Conservation (phyloP, 179 eudicot genomes). For the Spergularia azorica region DNA sequence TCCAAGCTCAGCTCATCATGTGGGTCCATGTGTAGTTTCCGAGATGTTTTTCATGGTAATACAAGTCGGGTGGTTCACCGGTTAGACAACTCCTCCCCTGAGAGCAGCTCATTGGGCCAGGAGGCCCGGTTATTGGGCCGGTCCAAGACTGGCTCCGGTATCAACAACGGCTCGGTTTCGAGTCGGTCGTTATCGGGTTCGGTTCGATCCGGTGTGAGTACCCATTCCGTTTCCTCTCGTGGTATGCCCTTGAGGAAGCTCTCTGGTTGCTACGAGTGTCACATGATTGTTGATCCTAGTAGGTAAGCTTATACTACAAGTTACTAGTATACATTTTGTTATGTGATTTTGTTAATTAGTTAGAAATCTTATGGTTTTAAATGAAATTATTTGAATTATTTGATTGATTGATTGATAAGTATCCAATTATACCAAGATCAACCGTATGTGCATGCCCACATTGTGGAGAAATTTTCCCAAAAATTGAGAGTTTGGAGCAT, state of each 20-base stretch:
- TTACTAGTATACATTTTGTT: not conserved
- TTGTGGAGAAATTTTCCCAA: constrained; percentile 92
- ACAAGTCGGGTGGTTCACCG: constrained; percentile 68
- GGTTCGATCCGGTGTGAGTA: constrained; percentile 37
- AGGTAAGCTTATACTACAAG: constrained; percentile 40
- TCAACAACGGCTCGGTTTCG: constrained; percentile 26
- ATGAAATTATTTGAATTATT: not conserved
- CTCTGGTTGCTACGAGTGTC: constrained; percentile 94
- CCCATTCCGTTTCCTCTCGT: constrained; percentile 43
- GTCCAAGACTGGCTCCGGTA: constrained; percentile 18
- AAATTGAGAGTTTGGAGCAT: constrained; percentile 81
- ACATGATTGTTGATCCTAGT: constrained; percentile 75
- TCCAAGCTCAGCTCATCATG: constrained; percentile 45
- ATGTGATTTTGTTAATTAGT: not conserved
- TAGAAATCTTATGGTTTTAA: no score
- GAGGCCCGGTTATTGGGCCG: constrained; percentile 44
- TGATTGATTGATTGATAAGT: constrained; percentile 38
- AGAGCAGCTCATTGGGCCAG: constrained; percentile 51
- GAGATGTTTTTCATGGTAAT: constrained; percentile 76
- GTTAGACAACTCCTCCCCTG: constrained; percentile 75
- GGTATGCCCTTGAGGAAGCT: constrained; percentile 79
- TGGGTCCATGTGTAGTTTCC: constrained; percentile 68
- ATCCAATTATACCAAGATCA: constrained; percentile 69
- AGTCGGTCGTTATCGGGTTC: constrained; percentile 40
- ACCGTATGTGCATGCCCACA: constrained; percentile 80